A percentile compares a stretch with the other conserved stretches of the same genome.
Conservation (phyloP, 1,139 yeast species). For the Tardiomyces digboiensis region DNA sequence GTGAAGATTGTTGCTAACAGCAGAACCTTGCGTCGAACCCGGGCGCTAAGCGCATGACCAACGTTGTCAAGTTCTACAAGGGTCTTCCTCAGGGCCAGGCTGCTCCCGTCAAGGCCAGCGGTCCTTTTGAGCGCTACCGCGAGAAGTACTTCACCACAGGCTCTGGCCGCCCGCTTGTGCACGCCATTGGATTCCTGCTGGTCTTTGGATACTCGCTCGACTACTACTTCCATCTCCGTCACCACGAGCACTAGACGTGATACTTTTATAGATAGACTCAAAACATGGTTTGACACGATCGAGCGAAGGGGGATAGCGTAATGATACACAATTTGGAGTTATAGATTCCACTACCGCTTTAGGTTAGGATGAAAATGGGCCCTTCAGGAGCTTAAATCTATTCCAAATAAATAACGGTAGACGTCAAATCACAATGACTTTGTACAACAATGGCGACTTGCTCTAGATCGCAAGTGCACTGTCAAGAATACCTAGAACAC, state of each 20-base stretch:
- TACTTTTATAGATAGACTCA: no score
- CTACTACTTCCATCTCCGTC: constrained; percentile 82
- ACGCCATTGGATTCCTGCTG: constrained; percentile 62
- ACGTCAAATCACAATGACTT: no score
- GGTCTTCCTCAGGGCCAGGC: constrained; percentile 93
- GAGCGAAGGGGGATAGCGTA: no score
- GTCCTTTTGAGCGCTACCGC: constrained; percentile 66
- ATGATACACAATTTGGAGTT: no score
- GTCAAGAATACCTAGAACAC: background rate
- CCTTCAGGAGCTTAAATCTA: no score
- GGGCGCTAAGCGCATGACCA: constrained; percentile 93
- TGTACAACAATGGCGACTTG: no score
- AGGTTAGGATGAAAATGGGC: no score
- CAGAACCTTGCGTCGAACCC: constrained; percentile 93
- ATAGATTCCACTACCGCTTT: no score
- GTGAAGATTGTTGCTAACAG: no score
- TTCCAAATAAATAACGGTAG: no score
- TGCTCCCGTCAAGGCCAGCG: constrained; percentile 57
- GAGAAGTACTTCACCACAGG: constrained; percentile 75
- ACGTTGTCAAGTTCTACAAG: constrained; percentile 93
- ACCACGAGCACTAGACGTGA: constrained; percentile 32
- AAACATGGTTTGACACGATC: no score
- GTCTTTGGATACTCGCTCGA: constrained; percentile 85
- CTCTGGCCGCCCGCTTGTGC: constrained; percentile 73
- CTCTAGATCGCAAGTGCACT: background rate